These are phyloP conservation scores for Hondaea fermentalgiana DNA, from an alignment of 108 stramenopile genomes.

Conservation along the genomic window DNA sequence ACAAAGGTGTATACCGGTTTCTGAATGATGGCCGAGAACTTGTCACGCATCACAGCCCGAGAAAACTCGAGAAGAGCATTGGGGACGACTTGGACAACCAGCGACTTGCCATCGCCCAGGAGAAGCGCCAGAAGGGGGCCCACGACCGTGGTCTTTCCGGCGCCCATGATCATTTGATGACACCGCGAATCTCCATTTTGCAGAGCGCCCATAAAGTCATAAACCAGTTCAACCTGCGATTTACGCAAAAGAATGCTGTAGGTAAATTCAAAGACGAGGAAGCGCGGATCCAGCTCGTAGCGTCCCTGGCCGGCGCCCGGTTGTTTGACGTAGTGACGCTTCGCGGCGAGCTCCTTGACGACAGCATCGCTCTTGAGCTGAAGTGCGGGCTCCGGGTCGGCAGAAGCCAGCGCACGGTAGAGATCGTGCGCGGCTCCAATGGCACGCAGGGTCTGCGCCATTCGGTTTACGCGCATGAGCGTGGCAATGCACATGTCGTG, in stretches of 20 bases:
- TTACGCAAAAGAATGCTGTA: slow-evolving; percentile 22
- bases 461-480: background rate
- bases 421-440: background rate
- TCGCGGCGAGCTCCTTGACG: background rate
- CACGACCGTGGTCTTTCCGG: slow-evolving; percentile 36
- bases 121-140: slow-evolving; percentile 25
- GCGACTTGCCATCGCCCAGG: slow-evolving; percentile 28
- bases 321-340: slow-evolving; percentile 11
- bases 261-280: slow-evolving; percentile 31
- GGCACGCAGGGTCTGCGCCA: background rate
- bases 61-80: slow-evolving; percentile 25
- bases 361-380: background rate
- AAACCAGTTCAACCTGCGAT: slow-evolving; percentile 25
- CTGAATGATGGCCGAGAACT: background rate
- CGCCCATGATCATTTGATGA: slow-evolving; percentile 40
- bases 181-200: background rate
- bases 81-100: slow-evolving; percentile 29
- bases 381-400: background rate
- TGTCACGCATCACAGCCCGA: background rate
- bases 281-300: slow-evolving; percentile 22
- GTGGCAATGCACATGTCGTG: background rate
- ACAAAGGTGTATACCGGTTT: background rate
- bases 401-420: background rate
- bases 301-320: background rate
- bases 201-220: background rate